Evolutionary conservation across 2,329 filamentous ascomycete species (phyloP).

Genomic region (Zopfia rhizophila): DNA sequence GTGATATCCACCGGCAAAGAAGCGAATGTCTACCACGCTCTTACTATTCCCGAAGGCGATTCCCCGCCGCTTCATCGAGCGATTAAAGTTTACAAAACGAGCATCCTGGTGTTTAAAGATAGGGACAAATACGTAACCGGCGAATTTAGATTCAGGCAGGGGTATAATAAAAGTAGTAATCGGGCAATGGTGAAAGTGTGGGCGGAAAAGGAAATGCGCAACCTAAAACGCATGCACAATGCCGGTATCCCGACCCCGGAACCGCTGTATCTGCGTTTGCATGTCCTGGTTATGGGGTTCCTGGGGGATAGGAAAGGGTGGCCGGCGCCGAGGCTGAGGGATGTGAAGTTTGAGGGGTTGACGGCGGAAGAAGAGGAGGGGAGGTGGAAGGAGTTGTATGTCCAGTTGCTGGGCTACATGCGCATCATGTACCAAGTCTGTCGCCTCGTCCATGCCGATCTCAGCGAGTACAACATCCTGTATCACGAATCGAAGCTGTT

Average conservation of each 20-base stretch:
- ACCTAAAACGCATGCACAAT: slow-evolving; percentile 83
- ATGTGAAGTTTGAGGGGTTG: slow-evolving; percentile 78
- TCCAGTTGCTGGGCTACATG: slow-evolving; percentile 89
- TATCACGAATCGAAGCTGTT: slow-evolving; percentile 85
- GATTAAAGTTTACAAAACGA: slow-evolving; percentile 99
- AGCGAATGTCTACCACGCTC: slow-evolving; percentile 95
- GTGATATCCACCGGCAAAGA: slow-evolving; percentile 97
- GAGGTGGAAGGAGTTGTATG: slow-evolving; percentile 81
- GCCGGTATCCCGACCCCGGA: slow-evolving; percentile 92
- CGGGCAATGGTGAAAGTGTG: slow-evolving; percentile 98
- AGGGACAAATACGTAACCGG: slow-evolving; percentile 94
- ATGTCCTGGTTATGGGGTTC: slow-evolving; percentile 95
- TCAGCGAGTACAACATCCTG: slow-evolving; percentile 98
- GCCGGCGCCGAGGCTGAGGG: slow-evolving; percentile 87
- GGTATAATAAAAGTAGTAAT: slow-evolving; percentile 94
- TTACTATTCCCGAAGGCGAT: slow-evolving; percentile 67
- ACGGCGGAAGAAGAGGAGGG: slow-evolving; percentile 66
- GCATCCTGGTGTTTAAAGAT: slow-evolving; percentile 97
- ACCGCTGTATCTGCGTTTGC: slow-evolving; percentile 87
- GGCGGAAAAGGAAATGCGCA: slow-evolving; percentile 98
- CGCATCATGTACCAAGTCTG: slow-evolving; percentile 92
- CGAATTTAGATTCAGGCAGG: slow-evolving; percentile 89
- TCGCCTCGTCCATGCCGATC: slow-evolving; percentile 90
- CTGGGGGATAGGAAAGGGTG: slow-evolving; percentile 87
- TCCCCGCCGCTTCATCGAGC: slow-evolving; percentile 74